Base-by-base conservation (phyloP, 805 yeast genomes). In the Lipomyces kockii region DNA sequence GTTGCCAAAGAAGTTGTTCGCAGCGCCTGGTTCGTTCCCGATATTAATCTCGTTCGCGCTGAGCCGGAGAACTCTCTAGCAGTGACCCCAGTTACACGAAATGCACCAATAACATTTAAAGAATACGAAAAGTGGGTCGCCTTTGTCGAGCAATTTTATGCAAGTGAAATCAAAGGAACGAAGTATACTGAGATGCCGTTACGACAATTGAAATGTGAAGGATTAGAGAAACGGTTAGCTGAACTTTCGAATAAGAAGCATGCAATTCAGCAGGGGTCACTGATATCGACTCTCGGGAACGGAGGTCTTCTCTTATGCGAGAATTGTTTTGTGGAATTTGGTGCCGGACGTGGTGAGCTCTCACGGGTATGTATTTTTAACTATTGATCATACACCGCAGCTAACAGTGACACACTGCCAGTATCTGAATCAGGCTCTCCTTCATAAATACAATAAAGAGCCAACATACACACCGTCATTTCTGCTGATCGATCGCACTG, bases 331-430 rank as follows among this genome's bases (percentile, higher is more conserved):
- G 76, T 89, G 35, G 98, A 92, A 77, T 92, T 91, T 80, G 98
- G 98, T 0, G 90, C 97, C 76, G 98, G 98, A 0, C 85, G 93
- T 70, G 97, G 91, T 1, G 97, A 93, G 75, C 82, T 92, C 29
- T 84, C 92, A 0, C 78, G 97, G 66, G 64, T 62, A 27, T 59
- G 61, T 62, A 8, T 25, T 52, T 43, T n/a, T 49, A 54, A 22
- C 54, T 32, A 5, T 29, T 52, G n/a, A 22, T 63, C 9, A 6
- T 43, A 11, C 11, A 34, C 27, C 5, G 35, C 3, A 17, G 17
- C 43, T 57, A 14, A 57, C 56, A 8, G n/a, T 34, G 14, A 17
- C 14, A 55, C 12, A 29, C 25, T 22, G 43, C 6, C 20, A 58
- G 64, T 51, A 76, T 62, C 74, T 77, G 39, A 25, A 62, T 27